These are phyloP conservation scores for Aspergillus bridgeri DNA, from an alignment of 495 filamentous ascomycete genomes.

Conservation along the genomic window DNA sequence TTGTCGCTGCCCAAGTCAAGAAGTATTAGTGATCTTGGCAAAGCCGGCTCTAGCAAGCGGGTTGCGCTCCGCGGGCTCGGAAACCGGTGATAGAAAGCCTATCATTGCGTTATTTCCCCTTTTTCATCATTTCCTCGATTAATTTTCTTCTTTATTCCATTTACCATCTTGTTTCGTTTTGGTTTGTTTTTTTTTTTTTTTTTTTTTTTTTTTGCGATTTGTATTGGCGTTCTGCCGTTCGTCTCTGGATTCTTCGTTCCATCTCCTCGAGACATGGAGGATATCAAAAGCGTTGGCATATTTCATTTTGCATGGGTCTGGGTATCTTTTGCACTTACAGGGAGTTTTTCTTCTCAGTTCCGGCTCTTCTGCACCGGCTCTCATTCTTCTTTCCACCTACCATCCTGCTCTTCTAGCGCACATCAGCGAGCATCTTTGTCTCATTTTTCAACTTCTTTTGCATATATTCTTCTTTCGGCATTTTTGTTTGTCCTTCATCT, in stretches of 20 bases:
- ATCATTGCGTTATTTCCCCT: conserved; percentile 1
- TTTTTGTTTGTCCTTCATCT: neutral
- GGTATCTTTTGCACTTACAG: conserved; percentile 7
- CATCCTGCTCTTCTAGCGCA: neutral
- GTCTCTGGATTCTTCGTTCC: conserved; percentile 4
- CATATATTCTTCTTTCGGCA: neutral
- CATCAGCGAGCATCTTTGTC: neutral
- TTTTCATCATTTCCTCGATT: conserved; percentile 1
- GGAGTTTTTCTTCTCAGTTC: neutral
- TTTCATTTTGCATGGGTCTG: conserved; percentile 6
- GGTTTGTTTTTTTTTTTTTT: too few relatives aligned
- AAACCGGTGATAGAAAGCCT: conserved; percentile 15
- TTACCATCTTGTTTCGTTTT: conserved; percentile 9
- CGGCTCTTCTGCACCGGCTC: neutral
- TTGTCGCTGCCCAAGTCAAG: conserved; percentile 31
- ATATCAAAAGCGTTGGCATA: conserved; percentile 4
- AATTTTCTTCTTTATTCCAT: neutral
- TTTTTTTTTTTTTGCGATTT: too few relatives aligned
- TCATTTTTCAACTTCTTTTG: neutral
- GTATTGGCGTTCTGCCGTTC: conserved; percentile 18
- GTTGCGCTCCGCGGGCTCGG: conserved; percentile 37
- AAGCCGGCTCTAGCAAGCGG: conserved; percentile 35
- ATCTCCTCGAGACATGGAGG: neutral
- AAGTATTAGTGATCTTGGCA: conserved; percentile 42
- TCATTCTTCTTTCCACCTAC: neutral